These are phyloP conservation scores for Lactarius trivialis DNA, from an alignment of 768 basidiomycete species.

Conservation along the genomic window DNA sequence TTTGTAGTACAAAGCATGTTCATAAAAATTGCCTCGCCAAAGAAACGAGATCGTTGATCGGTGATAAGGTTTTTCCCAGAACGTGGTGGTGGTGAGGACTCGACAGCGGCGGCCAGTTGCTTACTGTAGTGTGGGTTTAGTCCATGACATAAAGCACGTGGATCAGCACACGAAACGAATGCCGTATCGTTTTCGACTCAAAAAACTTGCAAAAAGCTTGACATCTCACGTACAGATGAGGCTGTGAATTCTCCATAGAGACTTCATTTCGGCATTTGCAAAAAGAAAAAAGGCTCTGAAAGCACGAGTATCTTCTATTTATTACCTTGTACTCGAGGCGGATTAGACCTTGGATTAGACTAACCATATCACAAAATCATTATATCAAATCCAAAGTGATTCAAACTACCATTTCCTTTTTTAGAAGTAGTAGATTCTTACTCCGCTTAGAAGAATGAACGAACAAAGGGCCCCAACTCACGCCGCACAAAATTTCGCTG, in stretches of 20 bases:
- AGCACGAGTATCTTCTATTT: not conserved
- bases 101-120: not conserved
- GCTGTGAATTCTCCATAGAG: constrained; percentile 12
- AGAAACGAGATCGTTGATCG: constrained; percentile 19
- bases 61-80: constrained; percentile 17
- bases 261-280: constrained; percentile 11
- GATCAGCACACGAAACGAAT: constrained; percentile 19
- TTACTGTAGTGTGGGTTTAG: constrained; percentile 3
- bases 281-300: constrained; percentile 5
- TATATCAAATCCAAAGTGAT: not conserved
- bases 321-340: not conserved
- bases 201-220: not conserved
- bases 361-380: not conserved
- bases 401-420: constrained; percentile 16
- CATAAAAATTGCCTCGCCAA: constrained; percentile 9
- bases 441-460: not conserved
- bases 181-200: not conserved
- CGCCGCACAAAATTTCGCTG: not conserved
- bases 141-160: constrained; percentile 12
- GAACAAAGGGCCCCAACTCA: not conserved
- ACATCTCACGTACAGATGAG: constrained; percentile 4
- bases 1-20: constrained; percentile 14
- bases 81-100: constrained; percentile 20
- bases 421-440: not conserved
- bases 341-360: not conserved